A percentile compares a stretch with the other conserved stretches of the same genome.
Evolutionary conservation across 1,284 basidiomycete species (phyloP).

Genomic region (Cryptococcus neoformans): DNA sequence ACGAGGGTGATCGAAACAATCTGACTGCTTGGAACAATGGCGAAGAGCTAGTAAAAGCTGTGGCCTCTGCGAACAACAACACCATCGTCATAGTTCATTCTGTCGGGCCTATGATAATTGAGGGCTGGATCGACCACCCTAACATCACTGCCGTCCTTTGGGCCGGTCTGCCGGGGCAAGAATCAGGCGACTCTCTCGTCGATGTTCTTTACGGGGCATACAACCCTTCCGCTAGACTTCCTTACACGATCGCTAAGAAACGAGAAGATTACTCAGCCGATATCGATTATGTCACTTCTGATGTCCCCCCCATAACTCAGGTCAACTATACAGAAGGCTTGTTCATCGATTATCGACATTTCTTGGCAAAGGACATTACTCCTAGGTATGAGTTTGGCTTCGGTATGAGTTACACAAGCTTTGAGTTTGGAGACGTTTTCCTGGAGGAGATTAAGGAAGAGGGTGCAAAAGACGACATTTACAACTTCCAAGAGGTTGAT

Average conservation of each 20-base stretch:
- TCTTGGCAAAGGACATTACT: conserved; percentile 62
- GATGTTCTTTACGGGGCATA: conserved; percentile 57
- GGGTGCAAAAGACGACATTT: neutral
- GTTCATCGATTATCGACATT: conserved; percentile 72
- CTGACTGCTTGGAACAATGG: conserved; percentile 76
- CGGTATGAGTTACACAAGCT: conserved; percentile 78
- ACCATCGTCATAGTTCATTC: conserved; percentile 78
- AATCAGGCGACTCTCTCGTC: conserved; percentile 69
- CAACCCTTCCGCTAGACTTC: conserved; percentile 72
- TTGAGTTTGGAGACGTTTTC: conserved; percentile 61
- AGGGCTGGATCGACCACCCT: conserved; percentile 66
- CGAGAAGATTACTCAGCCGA: conserved; percentile 62
- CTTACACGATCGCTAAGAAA: conserved; percentile 75
- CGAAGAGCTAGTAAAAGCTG: conserved; percentile 53
- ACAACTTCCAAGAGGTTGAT: neutral
- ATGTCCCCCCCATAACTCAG: conserved; percentile 49
- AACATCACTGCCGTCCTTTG: conserved; percentile 59
- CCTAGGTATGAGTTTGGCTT: conserved; percentile 75
- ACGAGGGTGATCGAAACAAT: conserved; percentile 64
- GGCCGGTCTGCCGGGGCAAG: conserved; percentile 60
- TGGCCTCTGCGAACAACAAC: conserved; percentile 56
- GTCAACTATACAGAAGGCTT: conserved; percentile 69
- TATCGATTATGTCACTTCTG: conserved; percentile 39
- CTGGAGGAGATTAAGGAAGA: conserved; percentile 34
- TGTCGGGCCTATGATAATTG: conserved; percentile 68